Base-by-base conservation (phyloP, 768 basidiomycete species). In the Mycena pura region DNA sequence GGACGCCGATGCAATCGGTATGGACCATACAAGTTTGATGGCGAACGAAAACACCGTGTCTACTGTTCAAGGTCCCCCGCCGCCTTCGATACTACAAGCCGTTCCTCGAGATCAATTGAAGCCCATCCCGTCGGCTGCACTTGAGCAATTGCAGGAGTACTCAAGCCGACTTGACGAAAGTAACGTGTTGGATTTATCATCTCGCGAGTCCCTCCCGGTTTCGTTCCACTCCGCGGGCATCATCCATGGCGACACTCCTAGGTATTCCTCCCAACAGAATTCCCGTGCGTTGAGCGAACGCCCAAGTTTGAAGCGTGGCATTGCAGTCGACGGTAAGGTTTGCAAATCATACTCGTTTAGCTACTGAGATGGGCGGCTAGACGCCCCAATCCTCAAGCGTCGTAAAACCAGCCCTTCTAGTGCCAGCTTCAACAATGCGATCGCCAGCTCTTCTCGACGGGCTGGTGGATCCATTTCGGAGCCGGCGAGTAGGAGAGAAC, bases 381-480 rank as follows among this genome's bases (percentile, higher is more conserved):
- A 36, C 8, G 24, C 44, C 6, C 19, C 24, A 10, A 29, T 13
- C 31, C 29, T 25, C 6, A 63, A 63, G 19, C 62, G 62, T 36
- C 55, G 56, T 13, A 60, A 45, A 60, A 54, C 47, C 46, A 49
- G 41, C 38, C 48, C 46, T n/a, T n/a, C n/a, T 4, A 34, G 38
- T 1, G 14, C 19, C 17, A 14, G 6, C 32, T 57, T 25, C 17
- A 27, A 6, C 14, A 57, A 64, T 39, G 58, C 63, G 14, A 24
- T 55, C n/a, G 64, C 64, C 10, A 57, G 52, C 4, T 53, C 64
- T 25, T 66, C 64, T 17, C 60, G 60, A 38, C 31, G 21, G 55
- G 29, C 71, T 60, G 50, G 64, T 54, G n/a, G 49, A 40, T 50
- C 67, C 3, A 68, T 60, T 38, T 77, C 76, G 3, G 76, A 76